Evolutionary conservation across 1,284 basidiomycete genomes (phyloP).

Genomic region (Ustilago curta): DNA sequence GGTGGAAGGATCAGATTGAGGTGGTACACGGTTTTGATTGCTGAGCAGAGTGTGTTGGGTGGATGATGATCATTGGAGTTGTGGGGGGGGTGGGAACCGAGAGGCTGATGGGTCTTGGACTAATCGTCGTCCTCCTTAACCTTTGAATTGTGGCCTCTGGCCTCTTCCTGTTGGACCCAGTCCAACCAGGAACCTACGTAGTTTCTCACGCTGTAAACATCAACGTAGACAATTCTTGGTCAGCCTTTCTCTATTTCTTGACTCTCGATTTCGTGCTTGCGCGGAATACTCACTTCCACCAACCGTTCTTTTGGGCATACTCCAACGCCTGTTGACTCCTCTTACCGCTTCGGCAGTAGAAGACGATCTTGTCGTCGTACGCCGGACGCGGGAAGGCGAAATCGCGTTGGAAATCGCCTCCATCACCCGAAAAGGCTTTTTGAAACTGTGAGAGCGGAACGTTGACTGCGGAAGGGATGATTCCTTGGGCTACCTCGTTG

Average conservation of each 20-base stretch:
- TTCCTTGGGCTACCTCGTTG: slow-evolving; percentile 90
- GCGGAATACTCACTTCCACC: slow-evolving; percentile 79
- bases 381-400: slow-evolving; percentile 87
- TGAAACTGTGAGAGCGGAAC: slow-evolving; percentile 85
- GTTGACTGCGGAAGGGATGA: slow-evolving; percentile 94
- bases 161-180: slow-evolving; percentile 78
- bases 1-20: no score
- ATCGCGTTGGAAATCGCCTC: slow-evolving; percentile 70
- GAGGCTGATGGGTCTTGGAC: neutral
- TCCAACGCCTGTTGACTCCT: slow-evolving; percentile 86
- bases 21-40: no score
- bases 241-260: neutral
- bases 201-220: slow-evolving; percentile 77
- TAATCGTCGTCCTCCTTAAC: slow-evolving; percentile 68
- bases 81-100: no score
- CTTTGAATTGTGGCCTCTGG: slow-evolving; percentile 35
- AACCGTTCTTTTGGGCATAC: slow-evolving; percentile 85
- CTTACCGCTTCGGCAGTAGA: slow-evolving; percentile 93
- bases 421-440: slow-evolving; percentile 75
- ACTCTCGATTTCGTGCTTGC: no score
- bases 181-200: slow-evolving; percentile 94
- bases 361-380: slow-evolving; percentile 82
- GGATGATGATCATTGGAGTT: no score
- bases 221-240: neutral
- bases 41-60: no score